Conservation (phyloP, 163 green algal genomes). For the Volvox carteri region DNA sequence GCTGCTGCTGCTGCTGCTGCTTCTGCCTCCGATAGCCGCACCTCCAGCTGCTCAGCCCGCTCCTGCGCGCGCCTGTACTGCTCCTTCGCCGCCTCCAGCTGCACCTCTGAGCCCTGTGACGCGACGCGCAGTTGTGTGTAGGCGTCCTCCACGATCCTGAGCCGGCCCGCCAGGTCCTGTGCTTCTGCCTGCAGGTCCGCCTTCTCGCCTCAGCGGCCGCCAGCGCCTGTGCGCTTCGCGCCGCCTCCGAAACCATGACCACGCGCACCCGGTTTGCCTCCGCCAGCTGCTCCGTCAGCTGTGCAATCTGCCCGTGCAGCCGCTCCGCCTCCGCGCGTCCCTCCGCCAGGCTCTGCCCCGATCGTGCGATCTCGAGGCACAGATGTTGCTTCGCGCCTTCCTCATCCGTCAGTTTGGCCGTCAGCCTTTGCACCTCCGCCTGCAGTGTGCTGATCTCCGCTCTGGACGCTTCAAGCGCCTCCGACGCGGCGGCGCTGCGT, state of each 20-base stretch:
- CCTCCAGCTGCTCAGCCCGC: not conserved
- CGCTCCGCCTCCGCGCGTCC: not conserved
- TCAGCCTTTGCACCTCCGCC: not conserved
- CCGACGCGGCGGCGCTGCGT: not conserved
- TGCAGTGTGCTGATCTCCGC: not conserved
- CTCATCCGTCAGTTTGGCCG: not conserved
- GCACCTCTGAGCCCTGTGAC: not conserved
- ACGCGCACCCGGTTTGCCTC: not conserved
- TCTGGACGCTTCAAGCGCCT: not conserved
- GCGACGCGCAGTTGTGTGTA: not conserved
- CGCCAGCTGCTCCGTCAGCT: slow-evolving; percentile 8
- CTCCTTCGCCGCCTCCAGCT: not conserved
- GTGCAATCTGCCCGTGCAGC: not conserved
- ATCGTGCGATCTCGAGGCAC: not conserved
- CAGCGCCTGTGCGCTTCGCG: not conserved
- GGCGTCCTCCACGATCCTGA: not conserved
- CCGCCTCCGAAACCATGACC: not conserved
- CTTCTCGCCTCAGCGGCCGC: not conserved
- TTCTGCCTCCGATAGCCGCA: not conserved
- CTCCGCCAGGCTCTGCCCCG: not conserved
- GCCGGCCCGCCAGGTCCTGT: not conserved
- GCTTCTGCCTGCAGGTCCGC: not conserved
- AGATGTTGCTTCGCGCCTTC: not conserved
- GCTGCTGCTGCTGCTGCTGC: not conserved
- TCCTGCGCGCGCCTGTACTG: not conserved